These are phyloP conservation scores for Aspergillus leporis DNA, from an alignment of 495 filamentous ascomycete species.

Conservation along the genomic window DNA sequence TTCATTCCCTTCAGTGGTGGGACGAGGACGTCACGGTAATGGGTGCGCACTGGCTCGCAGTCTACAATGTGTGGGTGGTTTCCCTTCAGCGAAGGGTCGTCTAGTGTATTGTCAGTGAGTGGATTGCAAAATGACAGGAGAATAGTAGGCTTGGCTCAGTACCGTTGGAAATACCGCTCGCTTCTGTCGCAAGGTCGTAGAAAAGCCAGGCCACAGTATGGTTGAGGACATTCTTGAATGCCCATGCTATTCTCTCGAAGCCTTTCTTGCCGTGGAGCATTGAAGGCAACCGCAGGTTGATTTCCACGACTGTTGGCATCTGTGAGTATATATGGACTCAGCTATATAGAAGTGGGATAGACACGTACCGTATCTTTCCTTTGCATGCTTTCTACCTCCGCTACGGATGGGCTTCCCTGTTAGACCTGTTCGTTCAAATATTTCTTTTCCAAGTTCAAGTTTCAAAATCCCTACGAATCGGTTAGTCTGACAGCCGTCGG, in stretches of 20 bases:
- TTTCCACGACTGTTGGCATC: constrained; percentile 64
- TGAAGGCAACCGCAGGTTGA: constrained; percentile 74
- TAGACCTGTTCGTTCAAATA: constrained; percentile 82
- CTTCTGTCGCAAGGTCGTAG: constrained; percentile 53
- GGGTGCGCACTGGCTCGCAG: constrained; percentile 25
- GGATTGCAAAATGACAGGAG: too few relatives aligned
- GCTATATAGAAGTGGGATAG: not conserved
- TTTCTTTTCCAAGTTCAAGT: constrained; percentile 78
- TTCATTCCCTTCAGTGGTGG: constrained; percentile 51
- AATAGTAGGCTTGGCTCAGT: too few relatives aligned
- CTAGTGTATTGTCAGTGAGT: constrained; percentile 14
- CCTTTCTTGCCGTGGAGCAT: constrained; percentile 92
- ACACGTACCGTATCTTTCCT: constrained; percentile 56
- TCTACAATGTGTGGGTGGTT: constrained; percentile 55
- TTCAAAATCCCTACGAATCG: constrained; percentile 60
- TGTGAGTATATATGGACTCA: not conserved
- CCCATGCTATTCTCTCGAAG: constrained; percentile 82
- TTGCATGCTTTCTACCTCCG: constrained; percentile 59
- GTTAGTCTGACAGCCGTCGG: constrained; percentile 3
- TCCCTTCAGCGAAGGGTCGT: constrained; percentile 49
- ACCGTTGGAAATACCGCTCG: constrained; percentile 31
- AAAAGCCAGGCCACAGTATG: constrained; percentile 79
- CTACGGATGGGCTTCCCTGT: constrained; percentile 68
- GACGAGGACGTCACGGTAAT: constrained; percentile 39
- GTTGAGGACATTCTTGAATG: constrained; percentile 78